Evolutionary conservation across 257 asterid species (phyloP).

Genomic region (Lycium barbarum): DNA sequence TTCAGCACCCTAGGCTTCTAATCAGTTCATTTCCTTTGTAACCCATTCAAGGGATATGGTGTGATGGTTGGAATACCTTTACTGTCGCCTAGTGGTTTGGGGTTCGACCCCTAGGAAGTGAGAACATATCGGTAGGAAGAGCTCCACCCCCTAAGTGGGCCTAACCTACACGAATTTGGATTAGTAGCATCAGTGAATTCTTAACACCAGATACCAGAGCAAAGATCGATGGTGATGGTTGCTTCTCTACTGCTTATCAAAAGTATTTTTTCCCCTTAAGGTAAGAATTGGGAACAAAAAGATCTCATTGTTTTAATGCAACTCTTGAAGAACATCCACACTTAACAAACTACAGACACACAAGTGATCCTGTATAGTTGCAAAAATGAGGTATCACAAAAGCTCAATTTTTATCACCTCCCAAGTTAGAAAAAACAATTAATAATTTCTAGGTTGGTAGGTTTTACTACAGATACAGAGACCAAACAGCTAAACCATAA

Average conservation of each 20-base stretch:
- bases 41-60: neutral
- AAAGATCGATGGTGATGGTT: neutral
- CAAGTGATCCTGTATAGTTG: neutral
- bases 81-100: neutral
- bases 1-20: constrained; percentile 7
- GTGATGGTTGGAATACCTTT: neutral
- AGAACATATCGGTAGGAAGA: neutral
- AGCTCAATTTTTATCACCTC: neutral
- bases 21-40: neutral
- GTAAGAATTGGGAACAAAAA: neutral
- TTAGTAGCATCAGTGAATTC: neutral
- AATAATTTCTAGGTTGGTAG: neutral
- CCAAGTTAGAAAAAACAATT: neutral
- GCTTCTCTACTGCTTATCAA: constrained; percentile 8
- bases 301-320: neutral
- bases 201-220: neutral
- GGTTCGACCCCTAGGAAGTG: neutral
- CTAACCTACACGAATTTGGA: neutral
- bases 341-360: neutral
- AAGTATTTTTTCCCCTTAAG: neutral
- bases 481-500: neutral
- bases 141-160: neutral
- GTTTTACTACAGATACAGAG: neutral
- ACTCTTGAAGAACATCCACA: constrained; percentile 4
- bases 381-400: neutral